Evolutionary conservation across 164 flowering plant species (phyloP).

Genomic region (Dillenia suffruticosa): DNA sequence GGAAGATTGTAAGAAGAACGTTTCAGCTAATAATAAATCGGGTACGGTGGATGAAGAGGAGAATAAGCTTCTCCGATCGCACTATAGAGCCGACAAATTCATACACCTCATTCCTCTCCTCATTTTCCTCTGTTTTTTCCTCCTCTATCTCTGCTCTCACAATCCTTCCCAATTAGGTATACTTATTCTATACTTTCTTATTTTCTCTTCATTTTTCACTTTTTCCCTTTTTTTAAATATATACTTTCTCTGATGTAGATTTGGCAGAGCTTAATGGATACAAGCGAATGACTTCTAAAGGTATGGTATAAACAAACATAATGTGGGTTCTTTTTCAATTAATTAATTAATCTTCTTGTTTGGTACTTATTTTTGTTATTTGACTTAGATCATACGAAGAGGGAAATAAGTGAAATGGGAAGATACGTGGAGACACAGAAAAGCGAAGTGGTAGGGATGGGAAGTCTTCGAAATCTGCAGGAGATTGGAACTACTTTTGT

Average conservation of each 20-base stretch:
- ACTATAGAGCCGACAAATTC: conserved; percentile 27
- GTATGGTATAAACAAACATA: conserved; percentile 28
- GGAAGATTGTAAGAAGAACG: too few relatives aligned
- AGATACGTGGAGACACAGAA: conserved; percentile 15
- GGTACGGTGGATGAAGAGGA: background rate
- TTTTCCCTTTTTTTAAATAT: background rate
- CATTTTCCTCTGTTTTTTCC: conserved; percentile 54
- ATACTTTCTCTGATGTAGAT: conserved; percentile 21
- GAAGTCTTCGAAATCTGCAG: conserved; percentile 39
- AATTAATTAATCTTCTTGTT: background rate
- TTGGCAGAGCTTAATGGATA: conserved; percentile 38
- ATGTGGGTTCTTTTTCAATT: background rate
- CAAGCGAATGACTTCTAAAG: conserved; percentile 20
- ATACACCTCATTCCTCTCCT: conserved; percentile 67
- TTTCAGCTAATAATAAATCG: too few relatives aligned
- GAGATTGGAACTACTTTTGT: conserved; percentile 12
- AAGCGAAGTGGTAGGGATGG: conserved; percentile 34
- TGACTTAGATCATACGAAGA: conserved; percentile 11
- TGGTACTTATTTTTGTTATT: background rate
- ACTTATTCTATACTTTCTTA: background rate
- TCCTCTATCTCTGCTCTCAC: conserved; percentile 67
- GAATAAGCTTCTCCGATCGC: conserved; percentile 24
- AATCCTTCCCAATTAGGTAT: conserved; percentile 58
- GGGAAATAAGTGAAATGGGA: conserved; percentile 14
- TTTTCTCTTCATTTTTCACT: background rate